Conservation (phyloP, 2,329 filamentous ascomycete genomes). For the Verticillium klebahnii region DNA sequence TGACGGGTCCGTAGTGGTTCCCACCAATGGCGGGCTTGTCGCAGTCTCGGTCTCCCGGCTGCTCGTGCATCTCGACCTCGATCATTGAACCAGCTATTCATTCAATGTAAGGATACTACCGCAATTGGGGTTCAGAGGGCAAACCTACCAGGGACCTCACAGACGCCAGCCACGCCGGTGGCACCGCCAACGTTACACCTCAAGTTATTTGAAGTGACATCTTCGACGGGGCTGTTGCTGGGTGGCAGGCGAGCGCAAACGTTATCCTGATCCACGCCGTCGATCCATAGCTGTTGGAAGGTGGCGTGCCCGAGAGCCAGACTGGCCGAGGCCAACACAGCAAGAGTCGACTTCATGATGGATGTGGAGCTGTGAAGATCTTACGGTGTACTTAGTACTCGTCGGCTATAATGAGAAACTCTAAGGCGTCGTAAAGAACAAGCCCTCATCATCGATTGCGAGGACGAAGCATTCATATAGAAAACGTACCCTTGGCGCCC, state of each 20-base stretch:
- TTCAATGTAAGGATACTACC: no score
- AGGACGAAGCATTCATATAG: background rate
- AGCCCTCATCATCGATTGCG: background rate
- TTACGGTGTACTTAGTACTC: background rate
- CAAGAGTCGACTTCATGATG: slow-evolving; percentile 11
- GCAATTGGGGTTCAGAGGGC: no score
- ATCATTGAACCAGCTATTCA: slow-evolving; percentile 28
- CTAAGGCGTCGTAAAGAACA: background rate
- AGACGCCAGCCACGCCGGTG: slow-evolving; percentile 25
- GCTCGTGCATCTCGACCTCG: slow-evolving; percentile 44
- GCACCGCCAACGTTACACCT: slow-evolving; percentile 35
- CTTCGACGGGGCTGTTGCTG: slow-evolving; percentile 35
- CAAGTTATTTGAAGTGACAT: slow-evolving; percentile 33
- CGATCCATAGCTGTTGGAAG: slow-evolving; percentile 45
- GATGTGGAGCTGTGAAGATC: background rate
- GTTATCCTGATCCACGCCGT: slow-evolving; percentile 20
- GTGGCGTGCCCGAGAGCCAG: slow-evolving; percentile 36
- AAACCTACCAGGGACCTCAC: slow-evolving; percentile 1
- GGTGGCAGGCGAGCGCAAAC: slow-evolving; percentile 13
- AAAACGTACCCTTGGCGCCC: background rate
- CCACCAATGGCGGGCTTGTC: slow-evolving; percentile 45
- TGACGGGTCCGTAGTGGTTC: slow-evolving; percentile 45
- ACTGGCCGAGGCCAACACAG: slow-evolving; percentile 11
- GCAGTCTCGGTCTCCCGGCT: slow-evolving; percentile 36
- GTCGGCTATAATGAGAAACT: background rate